phyloP scores from a whole-genome alignment of 176 grass and related monocot species.

The Triticum dicoccoides region DNA sequence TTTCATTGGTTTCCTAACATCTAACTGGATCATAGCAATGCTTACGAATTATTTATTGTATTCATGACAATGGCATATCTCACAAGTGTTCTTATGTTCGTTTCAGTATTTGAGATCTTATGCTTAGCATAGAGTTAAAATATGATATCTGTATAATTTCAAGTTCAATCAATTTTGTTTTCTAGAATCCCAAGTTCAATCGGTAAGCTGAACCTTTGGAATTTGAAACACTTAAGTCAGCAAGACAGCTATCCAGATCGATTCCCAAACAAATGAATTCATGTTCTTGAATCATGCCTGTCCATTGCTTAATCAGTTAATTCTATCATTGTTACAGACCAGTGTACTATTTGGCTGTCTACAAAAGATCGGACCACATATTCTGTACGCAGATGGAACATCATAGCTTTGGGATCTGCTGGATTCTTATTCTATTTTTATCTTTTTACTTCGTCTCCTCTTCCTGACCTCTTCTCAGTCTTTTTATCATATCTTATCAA shows the following conservation, averaged over 20 bases:
- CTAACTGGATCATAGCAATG: not conserved
- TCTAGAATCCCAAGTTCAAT: not conserved
- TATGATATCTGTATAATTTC: not conserved
- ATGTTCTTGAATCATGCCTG: not conserved
- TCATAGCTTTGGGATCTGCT: not conserved
- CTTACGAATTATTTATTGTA: not conserved
- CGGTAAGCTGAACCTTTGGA: not conserved
- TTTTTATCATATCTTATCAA: constrained; percentile 38
- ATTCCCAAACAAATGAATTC: not conserved
- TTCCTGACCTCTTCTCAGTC: constrained; percentile 32
- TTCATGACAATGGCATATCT: not conserved
- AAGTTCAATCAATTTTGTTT: not conserved
- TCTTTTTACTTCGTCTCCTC: constrained; percentile 9
- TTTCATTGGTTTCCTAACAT: not conserved
- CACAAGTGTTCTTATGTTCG: not conserved
- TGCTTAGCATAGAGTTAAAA: not conserved
- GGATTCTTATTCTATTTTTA: constrained; percentile 42
- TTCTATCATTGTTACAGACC: not conserved
- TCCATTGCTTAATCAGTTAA: not conserved
- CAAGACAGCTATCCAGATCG: not conserved
- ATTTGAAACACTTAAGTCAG: not conserved
- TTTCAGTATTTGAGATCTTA: not conserved
- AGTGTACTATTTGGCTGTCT: constrained; percentile 4
- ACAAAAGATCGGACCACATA: constrained; percentile 1
- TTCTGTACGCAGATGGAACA: constrained; percentile 19